These are phyloP conservation scores for Crucibulum laeve DNA, from an alignment of 768 basidiomycete genomes.

Conservation along the genomic window DNA sequence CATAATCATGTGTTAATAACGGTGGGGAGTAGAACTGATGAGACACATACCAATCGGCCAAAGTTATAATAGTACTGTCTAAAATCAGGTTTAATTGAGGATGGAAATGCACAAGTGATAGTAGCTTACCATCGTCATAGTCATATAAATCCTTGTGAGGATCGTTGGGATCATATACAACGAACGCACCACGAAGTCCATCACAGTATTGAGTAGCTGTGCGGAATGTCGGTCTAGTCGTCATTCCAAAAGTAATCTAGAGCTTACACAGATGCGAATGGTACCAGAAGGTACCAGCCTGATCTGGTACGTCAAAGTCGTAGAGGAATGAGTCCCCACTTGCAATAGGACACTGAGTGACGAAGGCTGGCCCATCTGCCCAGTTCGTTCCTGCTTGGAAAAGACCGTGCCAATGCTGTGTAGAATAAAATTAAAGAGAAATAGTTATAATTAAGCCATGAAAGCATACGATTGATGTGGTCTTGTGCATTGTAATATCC, in stretches of 20 bases:
- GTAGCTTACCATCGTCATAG: no score
- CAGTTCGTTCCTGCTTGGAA: slow-evolving; percentile 34
- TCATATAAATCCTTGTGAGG: no score
- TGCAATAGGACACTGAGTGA: slow-evolving; percentile 45
- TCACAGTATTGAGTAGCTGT: slow-evolving; percentile 10
- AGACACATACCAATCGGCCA: no score
- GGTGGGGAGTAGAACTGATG: no score
- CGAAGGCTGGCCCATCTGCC: slow-evolving; percentile 35
- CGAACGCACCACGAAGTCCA: slow-evolving; percentile 29
- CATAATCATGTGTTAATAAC: no score
- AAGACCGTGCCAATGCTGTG: slow-evolving; percentile 48
- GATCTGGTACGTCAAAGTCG: slow-evolving; percentile 22
- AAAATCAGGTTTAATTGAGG: no score
- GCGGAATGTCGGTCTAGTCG: slow-evolving; percentile 15
- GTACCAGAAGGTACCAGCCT: slow-evolving; percentile 21
- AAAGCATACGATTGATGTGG: slow-evolving; percentile 25
- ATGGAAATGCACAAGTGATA: no score
- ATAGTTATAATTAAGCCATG: background rate
- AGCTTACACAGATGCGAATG: slow-evolving; percentile 16
- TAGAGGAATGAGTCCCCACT: slow-evolving; percentile 38
- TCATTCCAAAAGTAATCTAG: no score
- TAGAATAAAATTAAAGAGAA: background rate
- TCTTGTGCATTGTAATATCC: slow-evolving; percentile 29
- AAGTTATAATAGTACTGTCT: no score
- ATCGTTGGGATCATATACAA: slow-evolving; percentile 27